These are phyloP conservation scores for Pterula multifida DNA, from an alignment of 1,284 basidiomycete genomes.

Conservation along the genomic window DNA sequence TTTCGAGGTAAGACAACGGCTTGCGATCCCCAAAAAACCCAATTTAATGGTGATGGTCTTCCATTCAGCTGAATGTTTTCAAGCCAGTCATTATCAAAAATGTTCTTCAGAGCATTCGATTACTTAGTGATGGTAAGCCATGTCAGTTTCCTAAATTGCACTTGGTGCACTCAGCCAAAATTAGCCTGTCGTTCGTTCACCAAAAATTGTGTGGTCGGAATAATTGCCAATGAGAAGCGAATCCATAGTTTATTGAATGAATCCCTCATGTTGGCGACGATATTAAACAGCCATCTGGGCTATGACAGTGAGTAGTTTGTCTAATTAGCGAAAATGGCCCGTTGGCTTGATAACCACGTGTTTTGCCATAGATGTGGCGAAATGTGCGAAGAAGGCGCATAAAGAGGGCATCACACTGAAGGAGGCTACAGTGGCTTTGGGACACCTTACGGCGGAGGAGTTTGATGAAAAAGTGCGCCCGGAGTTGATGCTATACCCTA, in stretches of 20 bases:
- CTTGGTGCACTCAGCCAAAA: constrained; percentile 18
- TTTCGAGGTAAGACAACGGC: constrained; percentile 89
- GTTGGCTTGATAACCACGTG: constrained; percentile 10
- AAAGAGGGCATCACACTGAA: constrained; percentile 95
- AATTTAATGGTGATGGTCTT: too few relatives aligned
- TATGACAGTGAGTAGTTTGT: constrained; percentile 73
- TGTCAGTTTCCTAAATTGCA: not conserved
- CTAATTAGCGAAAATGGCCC: constrained; percentile 5
- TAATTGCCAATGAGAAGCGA: constrained; percentile 89
- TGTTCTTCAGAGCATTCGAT: constrained; percentile 88
- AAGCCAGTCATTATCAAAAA: constrained; percentile 99
- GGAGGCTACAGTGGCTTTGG: constrained; percentile 84
- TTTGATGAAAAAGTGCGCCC: constrained; percentile 95
- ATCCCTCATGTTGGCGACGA: constrained; percentile 93
- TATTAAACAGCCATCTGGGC: constrained; percentile 85
- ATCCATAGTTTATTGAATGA: constrained; percentile 89
- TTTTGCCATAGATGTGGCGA: constrained; percentile 71
- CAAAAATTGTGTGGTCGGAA: constrained; percentile 94
- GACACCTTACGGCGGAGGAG: constrained; percentile 81
- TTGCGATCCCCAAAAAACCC: constrained; percentile 7
- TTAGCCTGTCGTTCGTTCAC: constrained; percentile 88
- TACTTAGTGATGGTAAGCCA: constrained; percentile 77
- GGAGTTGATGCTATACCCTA: constrained; percentile 77
- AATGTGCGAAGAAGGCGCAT: constrained; percentile 98
- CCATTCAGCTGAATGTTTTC: constrained; percentile 87